phyloP scores from a whole-genome alignment of 2,329 filamentous ascomycete species.

The Fonsecaea pugnacius region DNA sequence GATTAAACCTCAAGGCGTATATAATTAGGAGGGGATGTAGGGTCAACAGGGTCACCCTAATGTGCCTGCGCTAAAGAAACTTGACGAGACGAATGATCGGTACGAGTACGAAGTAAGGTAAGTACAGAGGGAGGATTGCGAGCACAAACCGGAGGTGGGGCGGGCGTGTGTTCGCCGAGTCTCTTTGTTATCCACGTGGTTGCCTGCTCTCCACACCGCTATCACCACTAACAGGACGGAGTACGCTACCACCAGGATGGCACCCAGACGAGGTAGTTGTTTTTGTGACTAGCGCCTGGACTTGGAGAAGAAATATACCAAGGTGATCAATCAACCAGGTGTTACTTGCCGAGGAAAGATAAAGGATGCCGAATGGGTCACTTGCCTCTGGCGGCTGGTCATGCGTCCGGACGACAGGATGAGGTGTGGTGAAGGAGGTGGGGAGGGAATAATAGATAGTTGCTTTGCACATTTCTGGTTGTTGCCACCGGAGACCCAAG shows the following conservation, averaged over 20 bases:
- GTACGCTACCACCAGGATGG: not conserved
- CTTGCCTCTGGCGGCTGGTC: not conserved
- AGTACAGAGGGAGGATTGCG: not conserved
- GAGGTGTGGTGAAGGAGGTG: not conserved
- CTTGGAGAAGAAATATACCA: not conserved
- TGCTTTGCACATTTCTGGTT: not conserved
- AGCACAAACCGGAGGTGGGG: not conserved
- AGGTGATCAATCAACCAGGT: too few relatives aligned
- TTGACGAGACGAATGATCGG: too few relatives aligned
- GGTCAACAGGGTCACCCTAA: too few relatives aligned
- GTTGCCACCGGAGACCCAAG: not conserved
- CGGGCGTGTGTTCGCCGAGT: not conserved
- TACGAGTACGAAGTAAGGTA: too few relatives aligned
- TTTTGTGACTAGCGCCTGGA: not conserved
- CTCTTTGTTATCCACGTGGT: not conserved
- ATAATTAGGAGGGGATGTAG: too few relatives aligned
- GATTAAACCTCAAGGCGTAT: too few relatives aligned
- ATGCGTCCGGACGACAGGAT: not conserved
- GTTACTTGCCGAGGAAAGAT: not conserved
- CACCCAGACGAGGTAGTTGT: not conserved
- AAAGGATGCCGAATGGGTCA: not conserved
- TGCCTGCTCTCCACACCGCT: slow-evolving; percentile 1
- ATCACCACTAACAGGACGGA: not conserved
- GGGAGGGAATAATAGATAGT: too few relatives aligned
- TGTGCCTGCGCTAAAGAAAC: too few relatives aligned